phyloP scores from a whole-genome alignment of 2,329 filamentous ascomycete species.

The Fusarium concolor region DNA sequence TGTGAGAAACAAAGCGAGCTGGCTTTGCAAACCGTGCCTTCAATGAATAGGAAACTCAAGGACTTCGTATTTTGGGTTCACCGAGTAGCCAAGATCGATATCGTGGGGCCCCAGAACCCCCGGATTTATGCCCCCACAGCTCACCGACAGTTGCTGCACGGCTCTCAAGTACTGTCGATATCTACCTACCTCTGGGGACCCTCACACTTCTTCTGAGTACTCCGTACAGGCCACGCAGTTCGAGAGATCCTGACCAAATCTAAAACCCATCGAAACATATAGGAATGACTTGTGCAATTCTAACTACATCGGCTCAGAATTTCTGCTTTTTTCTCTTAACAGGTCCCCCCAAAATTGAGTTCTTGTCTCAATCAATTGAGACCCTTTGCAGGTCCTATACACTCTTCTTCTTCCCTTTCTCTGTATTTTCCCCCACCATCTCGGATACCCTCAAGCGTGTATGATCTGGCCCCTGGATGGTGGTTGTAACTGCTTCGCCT shows the following conservation, averaged over 20 bases:
- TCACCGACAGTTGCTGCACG: slow-evolving; percentile 40
- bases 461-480: neutral
- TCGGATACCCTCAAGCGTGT: neutral
- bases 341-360: neutral
- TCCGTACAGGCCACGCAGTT: neutral
- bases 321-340: neutral
- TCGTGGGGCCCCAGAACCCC: slow-evolving; percentile 47
- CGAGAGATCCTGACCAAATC: neutral
- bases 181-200: neutral
- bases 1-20: neutral
- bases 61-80: neutral
- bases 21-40: neutral
- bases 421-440: too few species aligned
- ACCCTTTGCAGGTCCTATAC: neutral
- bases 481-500: neutral
- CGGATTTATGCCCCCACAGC: slow-evolving; percentile 30
- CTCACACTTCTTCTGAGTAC: neutral
- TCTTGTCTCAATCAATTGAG: neutral
- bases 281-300: neutral
- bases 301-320: neutral
- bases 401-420: slow-evolving; percentile 20
- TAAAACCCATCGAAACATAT: neutral
- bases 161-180: slow-evolving; percentile 8
- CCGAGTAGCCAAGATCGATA: slow-evolving; percentile 3
- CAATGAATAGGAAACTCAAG: neutral